phyloP scores from a whole-genome alignment of 768 basidiomycete genomes.

The Lentinula detonsa region DNA sequence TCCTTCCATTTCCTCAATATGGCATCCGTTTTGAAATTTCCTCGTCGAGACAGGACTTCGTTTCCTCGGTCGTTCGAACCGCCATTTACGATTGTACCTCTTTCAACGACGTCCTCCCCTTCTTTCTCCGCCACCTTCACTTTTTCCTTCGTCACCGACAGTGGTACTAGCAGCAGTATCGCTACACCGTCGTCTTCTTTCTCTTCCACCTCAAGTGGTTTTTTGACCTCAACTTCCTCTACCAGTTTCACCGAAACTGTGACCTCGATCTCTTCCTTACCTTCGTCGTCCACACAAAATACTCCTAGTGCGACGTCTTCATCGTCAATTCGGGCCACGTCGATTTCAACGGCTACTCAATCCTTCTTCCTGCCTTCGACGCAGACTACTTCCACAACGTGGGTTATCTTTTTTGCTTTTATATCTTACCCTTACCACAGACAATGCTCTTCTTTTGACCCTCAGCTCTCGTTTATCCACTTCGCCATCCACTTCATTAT shows the following conservation, averaged over 20 bases:
- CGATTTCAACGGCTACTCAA: neutral
- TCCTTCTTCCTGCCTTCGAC: neutral
- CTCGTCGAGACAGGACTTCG: neutral
- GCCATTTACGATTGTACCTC: neutral
- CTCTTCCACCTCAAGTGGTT: neutral
- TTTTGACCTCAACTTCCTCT: neutral
- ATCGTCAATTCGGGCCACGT: neutral
- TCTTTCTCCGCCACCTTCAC: neutral
- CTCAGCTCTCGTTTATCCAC: neutral
- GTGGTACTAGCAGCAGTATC: neutral
- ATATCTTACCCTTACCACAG: neutral
- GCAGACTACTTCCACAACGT: neutral
- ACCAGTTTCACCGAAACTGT: neutral
- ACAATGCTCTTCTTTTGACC: neutral
- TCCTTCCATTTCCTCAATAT: neutral
- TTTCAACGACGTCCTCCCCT: neutral
- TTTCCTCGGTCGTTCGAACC: neutral
- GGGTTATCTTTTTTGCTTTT: neutral
- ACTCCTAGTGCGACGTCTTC: neutral
- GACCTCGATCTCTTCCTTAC: neutral
- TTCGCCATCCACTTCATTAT: neutral
- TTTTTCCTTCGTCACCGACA: neutral
- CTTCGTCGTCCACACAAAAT: neutral
- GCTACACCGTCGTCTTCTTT: neutral
- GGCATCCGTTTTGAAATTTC: neutral